These are phyloP conservation scores for Sporisorium reilianum DNA, from an alignment of 1,284 basidiomycete genomes.

Conservation along the genomic window DNA sequence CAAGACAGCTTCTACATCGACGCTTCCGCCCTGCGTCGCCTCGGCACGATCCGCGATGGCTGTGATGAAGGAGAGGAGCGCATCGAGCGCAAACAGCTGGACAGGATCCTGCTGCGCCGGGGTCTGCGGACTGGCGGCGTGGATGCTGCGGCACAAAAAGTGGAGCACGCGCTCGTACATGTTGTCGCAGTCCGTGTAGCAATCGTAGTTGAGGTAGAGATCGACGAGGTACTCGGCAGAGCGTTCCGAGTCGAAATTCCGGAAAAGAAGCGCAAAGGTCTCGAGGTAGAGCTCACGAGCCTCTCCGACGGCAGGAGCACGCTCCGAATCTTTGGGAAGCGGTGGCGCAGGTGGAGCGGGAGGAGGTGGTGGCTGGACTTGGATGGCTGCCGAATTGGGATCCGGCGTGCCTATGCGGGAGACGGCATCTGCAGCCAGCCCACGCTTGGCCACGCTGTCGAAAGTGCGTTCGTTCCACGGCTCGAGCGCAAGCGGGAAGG, in stretches of 20 bases:
- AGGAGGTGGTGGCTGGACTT: conserved; percentile 71
- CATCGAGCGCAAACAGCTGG: conserved; percentile 89
- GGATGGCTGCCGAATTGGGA: conserved; percentile 6
- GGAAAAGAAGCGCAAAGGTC: conserved; percentile 79
- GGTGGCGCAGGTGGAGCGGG: conserved; percentile 71
- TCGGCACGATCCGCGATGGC: conserved; percentile 86
- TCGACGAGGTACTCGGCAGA: conserved; percentile 90
- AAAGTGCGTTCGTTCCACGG: conserved; percentile 63
- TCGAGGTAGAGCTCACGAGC: conserved; percentile 91
- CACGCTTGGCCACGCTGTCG: conserved; percentile 66
- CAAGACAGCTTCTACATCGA: conserved; percentile 19
- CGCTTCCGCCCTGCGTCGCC: conserved; percentile 70
- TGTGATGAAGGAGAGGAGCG: conserved; percentile 86
- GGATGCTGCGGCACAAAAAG: conserved; percentile 76
- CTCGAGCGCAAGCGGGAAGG: conserved; percentile 61
- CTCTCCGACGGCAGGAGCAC: conserved; percentile 79
- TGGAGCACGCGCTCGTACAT: conserved; percentile 90
- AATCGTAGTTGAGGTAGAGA: conserved; percentile 95
- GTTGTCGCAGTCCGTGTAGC: conserved; percentile 95
- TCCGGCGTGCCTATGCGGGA: conserved; percentile 30
- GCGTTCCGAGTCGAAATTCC: conserved; percentile 70
- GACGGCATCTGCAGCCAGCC: conserved; percentile 26
- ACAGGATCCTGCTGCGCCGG: conserved; percentile 82
- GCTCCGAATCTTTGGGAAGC: conserved; percentile 74
- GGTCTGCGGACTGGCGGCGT: conserved; percentile 75